Base-by-base conservation (phyloP, 768 basidiomycete species). In the Termitomyces titanicus region DNA sequence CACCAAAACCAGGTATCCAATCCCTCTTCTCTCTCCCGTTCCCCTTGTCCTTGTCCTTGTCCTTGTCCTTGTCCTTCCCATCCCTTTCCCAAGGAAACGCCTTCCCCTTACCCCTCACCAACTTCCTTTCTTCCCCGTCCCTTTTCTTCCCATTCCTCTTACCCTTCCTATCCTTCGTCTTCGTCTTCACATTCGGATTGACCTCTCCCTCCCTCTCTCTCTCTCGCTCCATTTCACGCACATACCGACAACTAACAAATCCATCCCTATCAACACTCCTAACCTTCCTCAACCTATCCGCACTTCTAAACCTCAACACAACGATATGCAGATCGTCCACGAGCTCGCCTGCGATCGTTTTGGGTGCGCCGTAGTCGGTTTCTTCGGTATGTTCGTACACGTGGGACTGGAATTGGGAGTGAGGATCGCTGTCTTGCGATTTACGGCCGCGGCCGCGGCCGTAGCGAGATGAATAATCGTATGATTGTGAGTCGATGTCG, bases 221-320 rank as follows among this genome's bases (percentile, higher is more conserved):
- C 11, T 29, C n/a, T 22, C 27, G 11, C 24, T 49, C 56, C 47
- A n/a, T 34, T 31, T 53, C 50, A 11, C 42, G 25, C 20, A 33
- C 37, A 24, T 49, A 46, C 42, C 17, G 31, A 22, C 25, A 37
- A 2, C 50, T 40, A 5, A 6, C 33, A 20, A 24, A 1, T 48
- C 49, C 47, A 45, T 33, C n/a, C 35, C 38, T 34, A 46, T 39
- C 51, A 18, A 17, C 24, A 24, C 29, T 20, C n/a, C 24, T 35
- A 4, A 51, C 52, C 44, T 31, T 48, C 44, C 48, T 46, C 35
- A 59, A 18, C 43, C 53, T 17, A 44, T 58, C 50, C 24, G 53
- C 46, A 9, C 44, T 61, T 40, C 47, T 37, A 59, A 78, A 79
- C 61, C 73, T 76, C 51, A 77, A 68, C 56, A 76, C 79, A 27